Evolutionary conservation across 2,329 filamentous ascomycete species (phyloP), one percentile per base, ranked within the genome.

Genomic region (Thielaviopsis euricoi): DNA sequence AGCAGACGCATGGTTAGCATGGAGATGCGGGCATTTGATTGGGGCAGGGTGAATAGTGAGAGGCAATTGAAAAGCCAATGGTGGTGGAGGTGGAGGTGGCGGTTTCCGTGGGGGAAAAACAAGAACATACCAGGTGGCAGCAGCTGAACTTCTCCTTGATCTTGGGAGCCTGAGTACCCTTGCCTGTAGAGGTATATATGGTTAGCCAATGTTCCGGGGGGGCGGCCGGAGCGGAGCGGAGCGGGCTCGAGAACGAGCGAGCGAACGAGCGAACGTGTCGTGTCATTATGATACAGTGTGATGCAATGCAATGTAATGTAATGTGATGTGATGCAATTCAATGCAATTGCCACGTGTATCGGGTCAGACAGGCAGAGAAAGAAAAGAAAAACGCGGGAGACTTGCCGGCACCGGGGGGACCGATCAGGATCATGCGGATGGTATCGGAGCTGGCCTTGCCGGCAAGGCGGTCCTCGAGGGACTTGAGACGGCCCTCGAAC

Each of bases 131-230:
- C 76, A 98, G 76, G 74, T 98, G 93, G 77, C 93, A 98, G 76
- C 89, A 89, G 71, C 85, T 89, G 76, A 90, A 98, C 77, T 88
- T 94, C 70, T 97, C 91, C 81, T 96, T 96, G 75, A 98, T 93
- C 73, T 86, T 91, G 64, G 93, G 93, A 60, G 93, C 93, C 74
- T 98, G 93, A 49, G 93, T 98, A 74, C 93, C 93, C 82, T 98
- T 98, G 76, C 93, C 93, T 97, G 68, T 51, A 57, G 29, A 33
- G n/a, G n/a, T n/a, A n/a, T n/a, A n/a, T n/a, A n/a, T 10, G 12
- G 29, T 33, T 33, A 56, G 60, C 57, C 37, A 61, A 53, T 43
- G 53, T 57, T 23, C 29, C 29, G 29, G 13, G 15, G 53, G 3
- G 9, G n/a, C 29, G 33, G 15, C 3, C 2, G 15, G 37, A 43